These are phyloP conservation scores for Leishmania major DNA, from an alignment of 208 protist species.

Conservation along the genomic window DNA sequence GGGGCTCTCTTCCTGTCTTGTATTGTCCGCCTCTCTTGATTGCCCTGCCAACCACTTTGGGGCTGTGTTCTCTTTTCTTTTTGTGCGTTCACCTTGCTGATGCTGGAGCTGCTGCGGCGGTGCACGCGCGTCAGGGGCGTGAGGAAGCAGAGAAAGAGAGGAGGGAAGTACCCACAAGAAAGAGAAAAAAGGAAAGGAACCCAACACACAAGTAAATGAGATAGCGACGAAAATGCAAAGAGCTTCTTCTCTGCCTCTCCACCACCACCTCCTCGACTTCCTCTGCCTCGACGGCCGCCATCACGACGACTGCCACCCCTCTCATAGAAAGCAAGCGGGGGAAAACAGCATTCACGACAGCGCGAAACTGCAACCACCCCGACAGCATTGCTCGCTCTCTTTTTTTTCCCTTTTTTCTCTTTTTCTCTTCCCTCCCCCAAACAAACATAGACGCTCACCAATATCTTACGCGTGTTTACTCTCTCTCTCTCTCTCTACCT, in stretches of 20 bases:
- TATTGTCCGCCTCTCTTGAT: neutral
- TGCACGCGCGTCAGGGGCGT: neutral
- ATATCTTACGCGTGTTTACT: neutral
- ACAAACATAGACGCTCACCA: neutral
- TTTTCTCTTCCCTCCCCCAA: neutral
- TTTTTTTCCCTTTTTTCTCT: neutral
- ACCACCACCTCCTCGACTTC: neutral
- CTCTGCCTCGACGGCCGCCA: neutral
- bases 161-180: neutral
- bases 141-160: neutral
- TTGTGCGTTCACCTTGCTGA: neutral
- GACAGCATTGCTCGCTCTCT: neutral
- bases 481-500: neutral
- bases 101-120: neutral
- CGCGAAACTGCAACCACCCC: neutral
- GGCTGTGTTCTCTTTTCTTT: neutral
- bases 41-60: neutral
- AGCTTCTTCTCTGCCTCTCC: neutral
- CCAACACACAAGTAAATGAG: neutral
- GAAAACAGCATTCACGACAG: neutral
- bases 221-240: neutral
- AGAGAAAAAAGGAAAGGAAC: neutral
- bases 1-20: neutral
- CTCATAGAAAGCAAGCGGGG: neutral
- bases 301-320: neutral